These are phyloP conservation scores for Arxiozyma telluris DNA, from an alignment of 1,139 yeast species.

Conservation along the genomic window DNA sequence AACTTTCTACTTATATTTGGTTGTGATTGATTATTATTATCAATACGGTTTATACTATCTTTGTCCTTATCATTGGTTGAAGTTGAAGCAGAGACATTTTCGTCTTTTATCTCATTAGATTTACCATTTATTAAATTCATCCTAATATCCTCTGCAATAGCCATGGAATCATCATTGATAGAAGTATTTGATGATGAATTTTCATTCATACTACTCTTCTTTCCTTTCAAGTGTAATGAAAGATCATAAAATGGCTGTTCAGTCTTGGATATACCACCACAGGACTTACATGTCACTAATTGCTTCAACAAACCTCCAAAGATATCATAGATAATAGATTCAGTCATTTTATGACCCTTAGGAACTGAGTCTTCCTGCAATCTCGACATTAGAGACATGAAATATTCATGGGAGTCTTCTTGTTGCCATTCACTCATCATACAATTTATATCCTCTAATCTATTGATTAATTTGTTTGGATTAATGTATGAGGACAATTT, in stretches of 20 bases:
- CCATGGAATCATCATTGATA: not conserved
- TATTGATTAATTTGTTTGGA: conserved; percentile 63
- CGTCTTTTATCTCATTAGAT: not conserved
- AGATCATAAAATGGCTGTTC: conserved; percentile 91
- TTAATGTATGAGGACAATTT: conserved; percentile 42
- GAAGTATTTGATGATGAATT: conserved; percentile 3
- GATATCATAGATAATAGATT: conserved; percentile 79
- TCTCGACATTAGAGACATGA: conserved; percentile 80
- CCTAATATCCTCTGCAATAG: not conserved
- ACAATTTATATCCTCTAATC: conserved; percentile 80
- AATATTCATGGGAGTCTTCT: conserved; percentile 95
- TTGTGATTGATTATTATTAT: conserved; percentile 5
- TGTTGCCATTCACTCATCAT: conserved; percentile 98
- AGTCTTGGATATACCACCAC: conserved; percentile 77
- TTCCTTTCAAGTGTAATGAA: conserved; percentile 56
- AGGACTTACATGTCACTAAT: conserved; percentile 69
- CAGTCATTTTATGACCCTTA: conserved; percentile 69
- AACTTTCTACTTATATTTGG: conserved; percentile 33
- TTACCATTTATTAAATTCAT: not conserved
- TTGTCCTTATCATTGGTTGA: not conserved
- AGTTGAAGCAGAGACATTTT: not conserved
- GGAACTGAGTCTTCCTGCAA: conserved; percentile 91
- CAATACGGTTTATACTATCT: not conserved
- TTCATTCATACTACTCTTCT: conserved; percentile 35
- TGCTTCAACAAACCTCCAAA: conserved; percentile 89